Percentiles rank a stretch among this genome's conserved stretches.
Evolutionary conservation across 192 early-diverging fungal genomes (phyloP).

Genomic region (Jimgerdemannia flammicorona): DNA sequence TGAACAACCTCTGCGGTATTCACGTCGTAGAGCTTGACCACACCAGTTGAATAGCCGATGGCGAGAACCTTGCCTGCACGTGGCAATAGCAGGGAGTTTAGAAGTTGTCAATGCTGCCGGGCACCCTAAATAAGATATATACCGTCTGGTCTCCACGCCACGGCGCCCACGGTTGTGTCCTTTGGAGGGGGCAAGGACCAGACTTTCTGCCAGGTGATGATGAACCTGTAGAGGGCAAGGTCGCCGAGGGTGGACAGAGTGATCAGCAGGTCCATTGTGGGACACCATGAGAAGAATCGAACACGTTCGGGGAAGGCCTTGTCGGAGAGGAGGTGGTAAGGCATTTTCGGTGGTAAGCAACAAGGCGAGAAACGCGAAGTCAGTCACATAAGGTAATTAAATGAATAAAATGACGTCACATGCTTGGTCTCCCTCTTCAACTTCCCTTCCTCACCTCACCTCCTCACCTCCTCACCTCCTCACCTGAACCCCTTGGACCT

Average conservation of each 20-base stretch:
- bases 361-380: background rate
- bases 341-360: background rate
- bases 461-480: background rate
- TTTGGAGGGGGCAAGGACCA: conserved; percentile 14
- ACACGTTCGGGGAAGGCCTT: background rate
- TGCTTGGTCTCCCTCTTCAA: background rate
- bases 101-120: too few species aligned
- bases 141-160: conserved; percentile 27
- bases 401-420: background rate
- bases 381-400: background rate
- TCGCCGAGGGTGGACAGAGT: conserved; percentile 1
- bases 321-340: background rate
- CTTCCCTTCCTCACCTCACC: background rate
- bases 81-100: background rate
- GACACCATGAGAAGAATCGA: background rate
- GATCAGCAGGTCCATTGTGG: conserved; percentile 23
- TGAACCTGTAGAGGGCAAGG: conserved; percentile 18
- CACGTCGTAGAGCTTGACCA: conserved; percentile 14
- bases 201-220: conserved; percentile 12
- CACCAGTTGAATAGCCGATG: conserved; percentile 17
- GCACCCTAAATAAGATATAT: background rate
- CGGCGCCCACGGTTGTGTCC: conserved; percentile 6
- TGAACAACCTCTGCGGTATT: conserved; percentile 20
- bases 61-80: conserved; percentile 19
- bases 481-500: background rate